Conservation (phyloP, 106 monocot genomes). For the Dendrobium catenatum region DNA sequence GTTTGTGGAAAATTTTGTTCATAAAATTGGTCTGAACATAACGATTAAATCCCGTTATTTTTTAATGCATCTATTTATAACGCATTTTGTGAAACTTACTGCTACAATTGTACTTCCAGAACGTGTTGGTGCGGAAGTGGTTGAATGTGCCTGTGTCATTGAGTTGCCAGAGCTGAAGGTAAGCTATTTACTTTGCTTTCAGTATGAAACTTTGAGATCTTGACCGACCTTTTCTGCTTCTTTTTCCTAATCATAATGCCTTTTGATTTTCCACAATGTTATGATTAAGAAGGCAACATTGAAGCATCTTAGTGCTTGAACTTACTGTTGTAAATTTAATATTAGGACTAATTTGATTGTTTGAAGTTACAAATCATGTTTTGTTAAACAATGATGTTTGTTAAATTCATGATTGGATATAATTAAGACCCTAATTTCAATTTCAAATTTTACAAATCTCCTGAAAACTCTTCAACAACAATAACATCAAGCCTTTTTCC, state of each 20-base stretch:
- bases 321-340: not conserved
- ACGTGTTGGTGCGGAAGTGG: conserved; percentile 62
- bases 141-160: conserved; percentile 76
- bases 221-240: not conserved
- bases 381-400: too few relatives aligned
- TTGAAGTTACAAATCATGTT: too few relatives aligned
- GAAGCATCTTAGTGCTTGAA: not conserved
- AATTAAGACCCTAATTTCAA: too few relatives aligned
- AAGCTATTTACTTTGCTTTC: not conserved
- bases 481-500: too few relatives aligned
- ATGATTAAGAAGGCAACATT: not conserved
- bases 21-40: not conserved
- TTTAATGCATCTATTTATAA: not conserved
- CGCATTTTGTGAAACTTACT: not conserved
- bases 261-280: not conserved
- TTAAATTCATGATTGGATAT: too few relatives aligned
- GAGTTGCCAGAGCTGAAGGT: conserved; percentile 75
- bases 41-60: not conserved
- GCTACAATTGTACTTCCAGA: conserved; percentile 26
- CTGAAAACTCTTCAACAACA: too few relatives aligned
- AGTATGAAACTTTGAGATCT: not conserved
- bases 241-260: not conserved
- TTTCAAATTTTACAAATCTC: too few relatives aligned
- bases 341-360: not conserved
- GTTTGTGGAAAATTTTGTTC: not conserved